These are phyloP conservation scores for Pythium coloratum DNA, from an alignment of 352 stramenopile species.

Conservation along the genomic window DNA sequence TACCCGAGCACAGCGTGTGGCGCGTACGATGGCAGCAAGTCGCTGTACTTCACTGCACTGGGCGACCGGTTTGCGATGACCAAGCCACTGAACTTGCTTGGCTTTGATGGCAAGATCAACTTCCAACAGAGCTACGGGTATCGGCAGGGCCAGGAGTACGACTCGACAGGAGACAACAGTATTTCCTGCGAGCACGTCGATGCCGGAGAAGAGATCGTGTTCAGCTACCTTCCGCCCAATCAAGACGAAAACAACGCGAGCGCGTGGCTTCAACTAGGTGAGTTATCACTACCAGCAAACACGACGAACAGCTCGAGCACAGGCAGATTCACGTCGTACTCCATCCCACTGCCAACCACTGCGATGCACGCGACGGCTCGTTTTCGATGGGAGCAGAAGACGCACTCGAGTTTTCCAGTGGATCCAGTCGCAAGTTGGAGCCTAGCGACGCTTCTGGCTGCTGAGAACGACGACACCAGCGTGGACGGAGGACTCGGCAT, in stretches of 20 bases:
- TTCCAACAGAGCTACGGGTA: slow-evolving; percentile 70
- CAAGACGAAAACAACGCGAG: slow-evolving; percentile 39
- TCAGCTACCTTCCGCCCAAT: slow-evolving; percentile 44
- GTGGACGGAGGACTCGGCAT: slow-evolving; percentile 35
- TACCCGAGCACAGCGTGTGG: slow-evolving; percentile 59
- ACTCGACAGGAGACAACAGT: slow-evolving; percentile 49
- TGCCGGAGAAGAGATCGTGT: slow-evolving; percentile 46
- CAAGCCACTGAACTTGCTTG: slow-evolving; percentile 39
- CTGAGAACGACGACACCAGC: slow-evolving; percentile 47
- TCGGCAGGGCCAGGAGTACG: slow-evolving; percentile 41
- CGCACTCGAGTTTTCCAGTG: slow-evolving; percentile 67
- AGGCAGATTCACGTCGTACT: slow-evolving; percentile 18
- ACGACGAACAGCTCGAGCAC: not conserved
- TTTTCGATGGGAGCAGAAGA: slow-evolving; percentile 69
- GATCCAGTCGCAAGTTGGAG: slow-evolving; percentile 35
- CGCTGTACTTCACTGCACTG: slow-evolving; percentile 67
- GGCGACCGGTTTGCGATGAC: slow-evolving; percentile 54
- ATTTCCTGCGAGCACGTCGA: slow-evolving; percentile 58
- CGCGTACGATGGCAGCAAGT: slow-evolving; percentile 35
- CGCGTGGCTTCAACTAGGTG: slow-evolving; percentile 41
- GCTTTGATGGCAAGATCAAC: slow-evolving; percentile 62
- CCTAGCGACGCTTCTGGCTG: slow-evolving; percentile 25
- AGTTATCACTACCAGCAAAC: slow-evolving; percentile 30
- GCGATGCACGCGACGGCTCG: slow-evolving; percentile 49
- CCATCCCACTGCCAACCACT: slow-evolving; percentile 36